Evolutionary conservation across 345 rosid genomes (phyloP).

Genomic region (Euphorbia peplus): DNA sequence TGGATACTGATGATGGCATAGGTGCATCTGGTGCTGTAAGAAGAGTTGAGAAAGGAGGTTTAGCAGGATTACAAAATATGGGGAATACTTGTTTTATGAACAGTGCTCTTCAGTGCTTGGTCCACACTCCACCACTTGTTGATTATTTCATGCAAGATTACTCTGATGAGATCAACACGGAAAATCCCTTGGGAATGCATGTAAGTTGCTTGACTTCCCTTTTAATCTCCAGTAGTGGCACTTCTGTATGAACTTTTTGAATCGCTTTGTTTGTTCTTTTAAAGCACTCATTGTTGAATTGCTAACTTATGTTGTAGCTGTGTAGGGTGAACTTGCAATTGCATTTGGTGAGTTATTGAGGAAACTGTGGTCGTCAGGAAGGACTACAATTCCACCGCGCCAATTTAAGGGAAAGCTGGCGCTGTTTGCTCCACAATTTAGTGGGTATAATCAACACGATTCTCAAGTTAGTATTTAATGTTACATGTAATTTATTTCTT

Average conservation of each 20-base stretch:
- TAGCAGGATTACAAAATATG: conserved; percentile 87
- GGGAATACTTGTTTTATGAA: conserved; percentile 99
- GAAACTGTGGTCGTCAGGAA: conserved; percentile 78
- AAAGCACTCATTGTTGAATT: conserved; percentile 14
- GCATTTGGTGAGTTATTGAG: conserved; percentile 86
- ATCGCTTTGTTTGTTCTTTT: background rate
- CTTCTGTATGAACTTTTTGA: conserved; percentile 1
- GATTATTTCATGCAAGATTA: conserved; percentile 85
- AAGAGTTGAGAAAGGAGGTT: conserved; percentile 66
- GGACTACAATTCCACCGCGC: conserved; percentile 62
- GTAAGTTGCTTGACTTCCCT: conserved; percentile 46
- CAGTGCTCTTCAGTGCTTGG: conserved; percentile 88
- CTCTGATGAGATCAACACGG: conserved; percentile 64
- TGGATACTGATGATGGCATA: conserved; percentile 38
- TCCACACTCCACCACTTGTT: conserved; percentile 76
- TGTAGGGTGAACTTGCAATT: conserved; percentile 91
- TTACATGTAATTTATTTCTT: conserved; percentile 2
- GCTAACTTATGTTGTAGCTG: conserved; percentile 29
- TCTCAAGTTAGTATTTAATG: conserved; percentile 63
- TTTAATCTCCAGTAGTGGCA: conserved; percentile 5
- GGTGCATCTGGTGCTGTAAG: conserved; percentile 37
- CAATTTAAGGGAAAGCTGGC: conserved; percentile 76
- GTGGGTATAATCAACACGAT: conserved; percentile 97
- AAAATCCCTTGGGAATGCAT: conserved; percentile 87
- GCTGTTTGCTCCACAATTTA: conserved; percentile 92